phyloP scores from a whole-genome alignment of 805 yeast species.

The Candida argentea region DNA sequence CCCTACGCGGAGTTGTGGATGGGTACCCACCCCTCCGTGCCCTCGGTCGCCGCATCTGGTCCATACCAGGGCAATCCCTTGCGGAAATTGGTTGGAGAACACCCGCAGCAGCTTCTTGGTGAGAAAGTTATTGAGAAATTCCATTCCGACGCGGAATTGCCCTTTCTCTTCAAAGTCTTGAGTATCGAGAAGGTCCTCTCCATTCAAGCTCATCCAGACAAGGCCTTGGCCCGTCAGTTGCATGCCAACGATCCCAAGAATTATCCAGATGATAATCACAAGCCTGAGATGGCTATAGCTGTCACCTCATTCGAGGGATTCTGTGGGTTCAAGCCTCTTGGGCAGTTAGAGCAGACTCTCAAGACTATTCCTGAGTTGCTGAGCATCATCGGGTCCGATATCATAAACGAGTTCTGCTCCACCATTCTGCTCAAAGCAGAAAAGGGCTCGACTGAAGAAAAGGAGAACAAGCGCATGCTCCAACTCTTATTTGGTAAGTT shows the following conservation, averaged over 20 bases:
- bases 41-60: conserved; percentile 48
- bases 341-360: conserved; percentile 61
- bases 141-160: conserved; percentile 62
- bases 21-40: conserved; percentile 96
- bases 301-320: conserved; percentile 94
- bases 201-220: conserved; percentile 98
- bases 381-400: conserved; percentile 56
- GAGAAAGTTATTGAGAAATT: conserved; percentile 50
- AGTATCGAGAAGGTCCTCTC: conserved; percentile 88
- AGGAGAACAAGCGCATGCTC: conserved; percentile 50
- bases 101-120: conserved; percentile 56
- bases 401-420: conserved; percentile 41
- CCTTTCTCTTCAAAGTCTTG: conserved; percentile 88
- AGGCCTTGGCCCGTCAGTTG: conserved; percentile 63
- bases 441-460: conserved; percentile 44
- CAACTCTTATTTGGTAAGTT: conserved; percentile 70
- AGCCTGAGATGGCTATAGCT: conserved; percentile 99
- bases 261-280: conserved; percentile 96
- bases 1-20: conserved; percentile 99
- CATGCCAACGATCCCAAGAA: conserved; percentile 80
- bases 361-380: conserved; percentile 67
- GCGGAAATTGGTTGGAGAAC: conserved; percentile 51
- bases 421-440: conserved; percentile 37
- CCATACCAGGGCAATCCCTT: conserved; percentile 39
- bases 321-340: conserved; percentile 93